Conservation (phyloP, 371 early-diverging fungal species). For the Coemansia sp. region DNA sequence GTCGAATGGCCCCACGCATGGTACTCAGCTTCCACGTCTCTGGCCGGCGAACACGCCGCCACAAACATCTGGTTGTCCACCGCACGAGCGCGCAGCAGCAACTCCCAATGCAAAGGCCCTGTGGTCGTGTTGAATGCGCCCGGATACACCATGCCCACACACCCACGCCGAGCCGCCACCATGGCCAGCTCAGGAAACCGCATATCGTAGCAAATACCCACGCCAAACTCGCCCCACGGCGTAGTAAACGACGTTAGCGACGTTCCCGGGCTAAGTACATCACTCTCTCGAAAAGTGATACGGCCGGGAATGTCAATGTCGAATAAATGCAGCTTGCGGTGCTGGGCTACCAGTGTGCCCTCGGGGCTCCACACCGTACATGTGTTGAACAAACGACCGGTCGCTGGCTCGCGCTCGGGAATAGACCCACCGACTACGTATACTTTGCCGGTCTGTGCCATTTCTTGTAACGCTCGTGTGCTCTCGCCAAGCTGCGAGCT, state of each 20-base stretch:
- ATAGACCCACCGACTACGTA: constrained; percentile 78
- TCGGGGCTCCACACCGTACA: constrained; percentile 82
- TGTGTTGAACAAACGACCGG: constrained; percentile 81
- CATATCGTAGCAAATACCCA: constrained; percentile 96
- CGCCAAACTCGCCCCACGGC: constrained; percentile 80
- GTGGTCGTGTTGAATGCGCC: constrained; percentile 95
- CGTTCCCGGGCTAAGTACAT: constrained; percentile 76
- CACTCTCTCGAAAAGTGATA: constrained; percentile 88
- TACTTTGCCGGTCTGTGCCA: constrained; percentile 65
- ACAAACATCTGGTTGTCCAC: constrained; percentile 62
- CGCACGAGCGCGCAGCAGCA: constrained; percentile 84
- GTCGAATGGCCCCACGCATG: constrained; percentile 95
- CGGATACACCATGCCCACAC: constrained; percentile 94
- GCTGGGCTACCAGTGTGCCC: constrained; percentile 58
- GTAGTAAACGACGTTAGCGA: constrained; percentile 76
- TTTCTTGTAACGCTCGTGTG: constrained; percentile 69
- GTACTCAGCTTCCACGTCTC: constrained; percentile 74
- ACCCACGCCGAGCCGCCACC: constrained; percentile 87
- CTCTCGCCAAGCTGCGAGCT: constrained; percentile 70
- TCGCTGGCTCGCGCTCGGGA: constrained; percentile 70
- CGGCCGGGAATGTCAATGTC: constrained; percentile 94
- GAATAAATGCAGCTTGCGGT: constrained; percentile 82
- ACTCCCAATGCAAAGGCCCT: constrained; percentile 94
- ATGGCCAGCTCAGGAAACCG: constrained; percentile 94
- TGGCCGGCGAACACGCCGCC: constrained; percentile 92